Base-by-base conservation (phyloP, 768 basidiomycete species). In the Leucosporidium scottii region DNA sequence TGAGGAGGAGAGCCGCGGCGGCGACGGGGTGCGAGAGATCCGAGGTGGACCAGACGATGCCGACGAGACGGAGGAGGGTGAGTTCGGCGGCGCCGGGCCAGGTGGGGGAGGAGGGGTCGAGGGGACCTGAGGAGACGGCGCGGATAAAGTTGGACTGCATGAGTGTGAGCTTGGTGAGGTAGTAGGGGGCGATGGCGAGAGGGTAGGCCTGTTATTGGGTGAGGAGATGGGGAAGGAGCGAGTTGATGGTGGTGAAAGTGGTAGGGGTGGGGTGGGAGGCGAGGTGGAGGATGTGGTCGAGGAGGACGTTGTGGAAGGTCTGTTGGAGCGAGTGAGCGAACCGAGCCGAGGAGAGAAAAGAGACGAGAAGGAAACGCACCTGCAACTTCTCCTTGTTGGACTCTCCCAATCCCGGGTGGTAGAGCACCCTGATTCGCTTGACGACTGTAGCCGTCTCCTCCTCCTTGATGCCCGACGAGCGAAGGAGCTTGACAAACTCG, bases 71-170 rank as follows among this genome's bases (percentile, higher is more conserved):
- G 36, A 98, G 81, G 3, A 99, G 81, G 0, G 84, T 81, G 25
- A 99, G 82, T 77, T 99, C 96, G 7, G 91, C 79, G 5, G 86
- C 77, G 34, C 88, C 87, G 9, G 96, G 94, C 87, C 91, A 98
- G 0, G 91, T 97, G 79, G 85, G 89, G 4, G 90, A 82, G 13
- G 84, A 81, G 0, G 77, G 77, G 30, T 83, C 79, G 20, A 84
- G 79, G 0, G 89, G 81, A 1, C 90, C 91, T 10, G 82, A 82
- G 4, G 87, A 83, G 23, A 99, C 80, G 12, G 93, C 93, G 13
- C 86, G 86, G 60, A 85, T 85, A 62, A 98, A 84, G 77, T 97
- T 96, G 81, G 92, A 93, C 78, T 97, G 87, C 91, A 98, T 96
- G 8, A 96, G 79, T 15, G 82, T 79, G 54, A 98, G 82, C 78